phyloP scores from a whole-genome alignment of 1,139 yeast genomes.

The Zygosaccharomyces sapae region DNA sequence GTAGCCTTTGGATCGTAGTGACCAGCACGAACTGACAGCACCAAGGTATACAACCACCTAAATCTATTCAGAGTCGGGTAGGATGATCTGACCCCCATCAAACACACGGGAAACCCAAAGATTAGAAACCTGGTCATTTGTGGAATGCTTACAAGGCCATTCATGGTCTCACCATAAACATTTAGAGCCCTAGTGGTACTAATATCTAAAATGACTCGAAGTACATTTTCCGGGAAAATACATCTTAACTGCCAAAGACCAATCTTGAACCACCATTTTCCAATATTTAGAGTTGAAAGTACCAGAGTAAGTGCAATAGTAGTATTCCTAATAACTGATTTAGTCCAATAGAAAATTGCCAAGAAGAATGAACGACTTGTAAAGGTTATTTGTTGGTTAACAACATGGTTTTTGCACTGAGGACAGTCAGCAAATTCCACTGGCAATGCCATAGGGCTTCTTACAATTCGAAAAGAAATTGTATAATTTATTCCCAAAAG shows the following conservation, averaged over 20 bases:
- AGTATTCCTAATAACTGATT: slow-evolving; percentile 11
- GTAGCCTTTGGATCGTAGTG: slow-evolving; percentile 6
- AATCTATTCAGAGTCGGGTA: slow-evolving; percentile 8
- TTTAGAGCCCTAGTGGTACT: slow-evolving; percentile 27
- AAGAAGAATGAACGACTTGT: slow-evolving; percentile 13
- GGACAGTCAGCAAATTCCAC: slow-evolving; percentile 20
- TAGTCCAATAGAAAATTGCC: slow-evolving; percentile 6
- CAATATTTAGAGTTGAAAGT: slow-evolving; percentile 15
- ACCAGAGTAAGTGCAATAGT: slow-evolving; percentile 11
- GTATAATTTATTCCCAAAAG: slow-evolving; percentile 7
- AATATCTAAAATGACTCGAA: slow-evolving; percentile 37
- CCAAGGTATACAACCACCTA: slow-evolving; percentile 14
- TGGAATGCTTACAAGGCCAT: slow-evolving; percentile 21
- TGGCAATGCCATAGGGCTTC: slow-evolving; percentile 14
- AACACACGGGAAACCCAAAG: slow-evolving; percentile 19
- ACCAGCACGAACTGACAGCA: slow-evolving; percentile 10
- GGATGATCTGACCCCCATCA: slow-evolving; percentile 17
- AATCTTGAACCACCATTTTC: slow-evolving; percentile 21
- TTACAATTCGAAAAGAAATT: not conserved
- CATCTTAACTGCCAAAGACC: slow-evolving; percentile 24
- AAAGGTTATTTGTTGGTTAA: slow-evolving; percentile 10
- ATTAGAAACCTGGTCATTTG: slow-evolving; percentile 18
- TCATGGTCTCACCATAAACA: slow-evolving; percentile 20
- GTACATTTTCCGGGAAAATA: slow-evolving; percentile 35
- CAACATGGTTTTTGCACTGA: slow-evolving; percentile 21